phyloP scores from a whole-genome alignment of 257 asterid species.

The Solanum appendiculatum region DNA sequence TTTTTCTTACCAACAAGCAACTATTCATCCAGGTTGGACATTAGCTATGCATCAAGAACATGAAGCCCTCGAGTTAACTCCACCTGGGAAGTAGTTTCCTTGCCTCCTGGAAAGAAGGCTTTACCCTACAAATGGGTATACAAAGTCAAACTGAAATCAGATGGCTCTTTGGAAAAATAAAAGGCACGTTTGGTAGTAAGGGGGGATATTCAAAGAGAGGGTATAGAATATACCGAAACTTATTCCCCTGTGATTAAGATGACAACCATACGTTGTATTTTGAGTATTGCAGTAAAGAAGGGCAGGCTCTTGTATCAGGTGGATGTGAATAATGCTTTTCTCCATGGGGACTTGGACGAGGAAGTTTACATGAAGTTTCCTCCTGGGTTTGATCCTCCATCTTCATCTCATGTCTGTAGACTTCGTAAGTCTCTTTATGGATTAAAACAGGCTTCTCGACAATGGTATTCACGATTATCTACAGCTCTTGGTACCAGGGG shows the following conservation, averaged over 20 bases:
- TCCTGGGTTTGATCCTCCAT: too few species aligned
- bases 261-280: neutral
- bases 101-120: too few species aligned
- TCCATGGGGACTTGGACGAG: neutral
- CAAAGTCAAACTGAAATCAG: neutral
- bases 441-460: neutral
- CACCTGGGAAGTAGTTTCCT: neutral
- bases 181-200: neutral
- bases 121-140: neutral
- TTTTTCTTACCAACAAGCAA: neutral
- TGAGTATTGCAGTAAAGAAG: neutral
- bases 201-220: neutral
- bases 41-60: neutral
- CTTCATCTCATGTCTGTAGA: neutral
- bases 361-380: neutral
- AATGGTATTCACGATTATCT: neutral
- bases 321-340: too few species aligned
- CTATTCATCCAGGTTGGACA: neutral
- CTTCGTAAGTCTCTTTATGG: neutral
- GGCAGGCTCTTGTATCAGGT: neutral
- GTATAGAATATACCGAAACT: neutral
- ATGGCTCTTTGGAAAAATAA: neutral
- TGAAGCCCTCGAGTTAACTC: neutral
- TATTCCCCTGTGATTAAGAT: neutral
- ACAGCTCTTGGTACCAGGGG: neutral